Conservation (phyloP, 768 basidiomycete genomes). For the Kwoniella botswanensis region DNA sequence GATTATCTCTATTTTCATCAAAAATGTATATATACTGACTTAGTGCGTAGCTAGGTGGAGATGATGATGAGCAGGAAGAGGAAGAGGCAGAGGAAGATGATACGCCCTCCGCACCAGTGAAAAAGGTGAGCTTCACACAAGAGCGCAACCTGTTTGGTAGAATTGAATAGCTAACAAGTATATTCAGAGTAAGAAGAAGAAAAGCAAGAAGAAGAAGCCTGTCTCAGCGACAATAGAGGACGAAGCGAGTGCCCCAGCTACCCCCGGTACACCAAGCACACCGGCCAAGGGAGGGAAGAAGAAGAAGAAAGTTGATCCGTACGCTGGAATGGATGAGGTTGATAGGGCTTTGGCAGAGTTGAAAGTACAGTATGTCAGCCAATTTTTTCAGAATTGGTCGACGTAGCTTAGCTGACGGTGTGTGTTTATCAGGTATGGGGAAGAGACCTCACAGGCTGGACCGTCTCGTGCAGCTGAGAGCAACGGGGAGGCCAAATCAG, state of each 20-base stretch:
- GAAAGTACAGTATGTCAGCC: conserved; percentile 67
- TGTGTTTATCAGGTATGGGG: conserved; percentile 24
- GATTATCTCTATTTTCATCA: not conserved
- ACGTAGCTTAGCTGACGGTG: not conserved
- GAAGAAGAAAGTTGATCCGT: conserved; percentile 34
- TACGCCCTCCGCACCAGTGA: conserved; percentile 28
- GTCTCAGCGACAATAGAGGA: conserved; percentile 68
- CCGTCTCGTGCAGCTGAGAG: conserved; percentile 38
- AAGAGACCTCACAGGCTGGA: conserved; percentile 58
- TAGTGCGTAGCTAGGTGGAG: conserved; percentile 34
- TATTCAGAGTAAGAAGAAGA: conserved; percentile 62
- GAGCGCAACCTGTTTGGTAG: not conserved
- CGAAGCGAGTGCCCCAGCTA: conserved; percentile 62
- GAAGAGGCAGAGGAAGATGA: conserved; percentile 43
- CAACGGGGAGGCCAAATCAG: conserved; percentile 46
- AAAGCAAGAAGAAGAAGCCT: conserved; percentile 76
- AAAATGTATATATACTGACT: not conserved
- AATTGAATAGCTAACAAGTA: not conserved
- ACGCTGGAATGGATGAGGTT: conserved; percentile 68
- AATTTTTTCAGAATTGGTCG: not conserved
- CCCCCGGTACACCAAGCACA: conserved; percentile 62
- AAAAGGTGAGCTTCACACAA: conserved; percentile 33
- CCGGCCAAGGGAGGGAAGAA: conserved; percentile 66
- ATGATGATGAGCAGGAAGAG: conserved; percentile 33
- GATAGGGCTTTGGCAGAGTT: conserved; percentile 84